Conservation (phyloP, 805 yeast genomes). For the Starmerella apicola region DNA sequence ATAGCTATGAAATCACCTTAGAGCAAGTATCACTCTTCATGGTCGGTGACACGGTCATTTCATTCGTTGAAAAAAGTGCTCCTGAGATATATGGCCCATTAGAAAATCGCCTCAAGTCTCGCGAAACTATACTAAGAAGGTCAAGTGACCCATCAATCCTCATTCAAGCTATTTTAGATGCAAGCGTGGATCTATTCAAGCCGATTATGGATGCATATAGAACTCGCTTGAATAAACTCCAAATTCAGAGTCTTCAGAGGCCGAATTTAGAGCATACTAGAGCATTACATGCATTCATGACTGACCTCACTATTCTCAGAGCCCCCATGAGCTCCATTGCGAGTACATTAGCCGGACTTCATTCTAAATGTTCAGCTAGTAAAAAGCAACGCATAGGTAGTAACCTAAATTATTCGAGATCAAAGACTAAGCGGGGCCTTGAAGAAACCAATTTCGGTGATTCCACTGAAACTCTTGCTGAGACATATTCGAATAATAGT, state of each 20-base stretch:
- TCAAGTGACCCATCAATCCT: slow-evolving; percentile 41
- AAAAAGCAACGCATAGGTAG: not conserved
- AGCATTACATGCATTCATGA: slow-evolving; percentile 41
- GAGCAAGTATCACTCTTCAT: slow-evolving; percentile 46
- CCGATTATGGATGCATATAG: slow-evolving; percentile 45
- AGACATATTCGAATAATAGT: not conserved
- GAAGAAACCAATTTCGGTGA: not conserved
- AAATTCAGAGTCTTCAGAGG: slow-evolving; percentile 37
- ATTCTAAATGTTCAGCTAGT: not conserved
- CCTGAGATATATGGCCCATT: slow-evolving; percentile 42
- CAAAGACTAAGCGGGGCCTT: not conserved
- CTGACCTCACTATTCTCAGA: slow-evolving; percentile 39
- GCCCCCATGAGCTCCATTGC: slow-evolving; percentile 38
- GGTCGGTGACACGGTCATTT: slow-evolving; percentile 35
- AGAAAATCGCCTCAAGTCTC: slow-evolving; percentile 35
- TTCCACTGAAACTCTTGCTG: not conserved
- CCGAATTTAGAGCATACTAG: slow-evolving; percentile 42
- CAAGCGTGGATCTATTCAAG: slow-evolving; percentile 40
- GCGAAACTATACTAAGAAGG: slow-evolving; percentile 38
- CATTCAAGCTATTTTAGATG: slow-evolving; percentile 43
- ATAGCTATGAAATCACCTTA: slow-evolving; percentile 35
- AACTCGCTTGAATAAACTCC: slow-evolving; percentile 37
- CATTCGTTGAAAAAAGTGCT: slow-evolving; percentile 48
- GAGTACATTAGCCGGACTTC: slow-evolving; percentile 35
- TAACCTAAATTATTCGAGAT: not conserved